phyloP scores from a whole-genome alignment of 768 basidiomycete species.

The Flagelloscypha sp. region DNA sequence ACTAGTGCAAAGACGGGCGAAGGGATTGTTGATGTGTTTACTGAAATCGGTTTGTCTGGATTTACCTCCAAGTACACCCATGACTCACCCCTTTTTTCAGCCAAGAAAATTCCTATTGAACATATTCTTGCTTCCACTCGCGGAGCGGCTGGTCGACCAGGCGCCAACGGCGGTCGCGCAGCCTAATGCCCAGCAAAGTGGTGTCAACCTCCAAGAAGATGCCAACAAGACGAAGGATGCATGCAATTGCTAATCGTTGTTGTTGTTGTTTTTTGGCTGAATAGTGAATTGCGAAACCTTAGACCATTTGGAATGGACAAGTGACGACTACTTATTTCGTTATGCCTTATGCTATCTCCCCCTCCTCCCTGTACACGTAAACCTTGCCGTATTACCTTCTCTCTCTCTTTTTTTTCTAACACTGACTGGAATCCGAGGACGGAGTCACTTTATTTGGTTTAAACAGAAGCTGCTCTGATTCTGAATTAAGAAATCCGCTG shows the following conservation, averaged over 20 bases:
- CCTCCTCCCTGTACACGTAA: too few relatives aligned
- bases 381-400: too few relatives aligned
- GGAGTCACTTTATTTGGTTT: too few relatives aligned
- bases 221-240: constrained; percentile 61
- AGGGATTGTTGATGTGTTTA: constrained; percentile 93
- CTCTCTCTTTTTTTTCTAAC: too few relatives aligned
- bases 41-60: constrained; percentile 77
- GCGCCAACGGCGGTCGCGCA: constrained; percentile 43
- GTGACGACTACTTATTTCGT: too few relatives aligned
- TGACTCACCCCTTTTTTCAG: constrained; percentile 27
- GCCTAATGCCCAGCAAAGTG: constrained; percentile 43
- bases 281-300: too few relatives aligned
- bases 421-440: too few relatives aligned
- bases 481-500: too few relatives aligned
- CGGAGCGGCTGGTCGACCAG: constrained; percentile 55
- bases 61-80: not conserved
- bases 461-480: too few relatives aligned
- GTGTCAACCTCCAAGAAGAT: constrained; percentile 66
- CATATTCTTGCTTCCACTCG: constrained; percentile 84
- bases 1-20: constrained; percentile 96
- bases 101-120: constrained; percentile 88
- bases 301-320: too few relatives aligned
- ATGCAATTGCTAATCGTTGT: constrained; percentile 68
- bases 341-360: too few relatives aligned
- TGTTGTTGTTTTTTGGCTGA: too few relatives aligned